These are phyloP conservation scores for Termitomyces sp. DNA, from an alignment of 768 basidiomycete species.

Conservation along the genomic window DNA sequence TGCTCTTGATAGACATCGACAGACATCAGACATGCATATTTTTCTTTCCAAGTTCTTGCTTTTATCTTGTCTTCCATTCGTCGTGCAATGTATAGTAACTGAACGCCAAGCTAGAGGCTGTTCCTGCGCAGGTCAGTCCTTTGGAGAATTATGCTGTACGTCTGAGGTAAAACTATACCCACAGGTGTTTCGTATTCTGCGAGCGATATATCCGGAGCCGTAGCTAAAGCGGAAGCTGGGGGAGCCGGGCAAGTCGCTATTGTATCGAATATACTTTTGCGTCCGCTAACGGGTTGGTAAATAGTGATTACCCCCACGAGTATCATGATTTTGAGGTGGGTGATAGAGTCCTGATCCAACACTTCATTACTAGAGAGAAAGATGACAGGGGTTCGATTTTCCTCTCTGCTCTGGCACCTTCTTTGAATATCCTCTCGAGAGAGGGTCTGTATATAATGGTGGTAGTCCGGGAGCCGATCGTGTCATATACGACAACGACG, in stretches of 20 bases:
- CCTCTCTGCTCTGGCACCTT: conserved; percentile 18
- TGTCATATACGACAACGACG: conserved; percentile 22
- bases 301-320: conserved; percentile 21
- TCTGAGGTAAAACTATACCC: not conserved
- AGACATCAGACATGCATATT: not conserved
- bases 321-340: conserved; percentile 21
- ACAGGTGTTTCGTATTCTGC: conserved; percentile 9
- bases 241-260: conserved; percentile 15
- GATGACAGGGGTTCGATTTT: conserved; percentile 18
- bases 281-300: not conserved
- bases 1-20: not conserved
- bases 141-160: not conserved
- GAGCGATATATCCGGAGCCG: conserved; percentile 15
- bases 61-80: conserved; percentile 3
- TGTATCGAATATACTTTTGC: too few species aligned
- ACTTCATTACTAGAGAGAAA: not conserved
- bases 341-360: not conserved
- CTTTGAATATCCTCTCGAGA: conserved; percentile 21
- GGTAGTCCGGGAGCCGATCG: conserved; percentile 24
- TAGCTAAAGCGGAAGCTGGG: conserved; percentile 14
- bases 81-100: conserved; percentile 12
- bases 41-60: not conserved
- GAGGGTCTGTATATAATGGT: conserved; percentile 16
- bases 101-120: conserved; percentile 18
- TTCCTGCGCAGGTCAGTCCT: conserved; percentile 16